Conservation (phyloP, 257 asterid species). For the Scutellaria baicalensis region DNA sequence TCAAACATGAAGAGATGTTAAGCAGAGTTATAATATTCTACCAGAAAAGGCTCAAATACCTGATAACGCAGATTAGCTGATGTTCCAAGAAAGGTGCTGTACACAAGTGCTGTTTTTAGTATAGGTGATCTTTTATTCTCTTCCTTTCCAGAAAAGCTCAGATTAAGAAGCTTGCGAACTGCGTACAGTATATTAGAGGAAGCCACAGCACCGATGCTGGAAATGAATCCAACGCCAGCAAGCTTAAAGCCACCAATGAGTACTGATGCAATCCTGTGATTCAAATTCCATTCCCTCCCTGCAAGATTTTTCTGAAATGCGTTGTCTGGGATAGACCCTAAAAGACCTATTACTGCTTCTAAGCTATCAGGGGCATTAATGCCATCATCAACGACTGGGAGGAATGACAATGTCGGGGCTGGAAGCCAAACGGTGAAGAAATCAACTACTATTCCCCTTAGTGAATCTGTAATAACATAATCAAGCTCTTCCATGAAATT, state of each 20-base stretch:
- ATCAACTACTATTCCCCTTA: constrained; percentile 73
- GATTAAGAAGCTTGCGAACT: constrained; percentile 43
- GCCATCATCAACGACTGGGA: constrained; percentile 35
- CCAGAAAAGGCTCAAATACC: constrained; percentile 29
- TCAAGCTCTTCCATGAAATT: constrained; percentile 71
- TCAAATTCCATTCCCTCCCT: constrained; percentile 72
- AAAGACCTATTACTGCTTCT: constrained; percentile 66
- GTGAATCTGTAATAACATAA: constrained; percentile 67
- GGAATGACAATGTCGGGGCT: constrained; percentile 79
- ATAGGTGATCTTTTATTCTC: constrained; percentile 64
- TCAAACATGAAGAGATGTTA: neutral
- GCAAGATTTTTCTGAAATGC: constrained; percentile 72
- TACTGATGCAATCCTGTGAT: constrained; percentile 77
- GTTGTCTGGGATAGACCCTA: constrained; percentile 83
- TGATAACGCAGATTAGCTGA: constrained; percentile 91
- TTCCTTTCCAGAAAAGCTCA: constrained; percentile 35
- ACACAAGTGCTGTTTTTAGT: constrained; percentile 68
- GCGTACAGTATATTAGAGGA: constrained; percentile 54
- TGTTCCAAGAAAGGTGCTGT: constrained; percentile 71
- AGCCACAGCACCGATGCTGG: constrained; percentile 89
- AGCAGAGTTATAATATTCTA: neutral
- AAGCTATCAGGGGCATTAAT: constrained; percentile 41
- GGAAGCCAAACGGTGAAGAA: constrained; percentile 95
- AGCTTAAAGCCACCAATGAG: constrained; percentile 74
- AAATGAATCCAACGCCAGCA: constrained; percentile 78